Evolutionary conservation across 129 eudicot genomes (phyloP).

Genomic region (Flaveria trinervia): DNA sequence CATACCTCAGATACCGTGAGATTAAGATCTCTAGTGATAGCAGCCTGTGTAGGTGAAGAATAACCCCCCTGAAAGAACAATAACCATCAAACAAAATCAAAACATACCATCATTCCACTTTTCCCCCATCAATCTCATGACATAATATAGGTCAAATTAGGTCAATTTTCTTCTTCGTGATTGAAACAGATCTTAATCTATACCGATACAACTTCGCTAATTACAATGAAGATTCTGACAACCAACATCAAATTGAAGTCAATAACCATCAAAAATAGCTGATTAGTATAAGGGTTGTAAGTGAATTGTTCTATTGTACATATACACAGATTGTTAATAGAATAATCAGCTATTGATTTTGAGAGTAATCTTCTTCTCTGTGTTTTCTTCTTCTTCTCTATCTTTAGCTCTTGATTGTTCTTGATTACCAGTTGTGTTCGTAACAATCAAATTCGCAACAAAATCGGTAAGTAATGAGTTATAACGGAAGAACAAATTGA

Average conservation of each 20-base stretch:
- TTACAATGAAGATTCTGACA: not conserved
- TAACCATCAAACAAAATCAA: constrained; percentile 3
- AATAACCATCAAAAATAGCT: not conserved
- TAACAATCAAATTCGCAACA: not conserved
- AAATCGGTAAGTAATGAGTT: not conserved
- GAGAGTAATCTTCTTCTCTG: too few species aligned
- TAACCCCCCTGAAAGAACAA: constrained; percentile 60
- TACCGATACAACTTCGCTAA: not conserved
- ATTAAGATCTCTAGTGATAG: constrained; percentile 57
- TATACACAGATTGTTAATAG: too few species aligned
- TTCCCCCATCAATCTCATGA: not conserved
- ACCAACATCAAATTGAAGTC: not conserved
- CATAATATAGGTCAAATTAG: not conserved
- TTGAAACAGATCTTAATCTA: not conserved
- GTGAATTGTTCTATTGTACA: too few species aligned
- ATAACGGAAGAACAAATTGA: not conserved
- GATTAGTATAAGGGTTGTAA: too few species aligned
- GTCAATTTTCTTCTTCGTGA: not conserved
- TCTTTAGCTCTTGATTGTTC: too few species aligned
- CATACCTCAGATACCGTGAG: constrained; percentile 73
- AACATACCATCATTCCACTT: not conserved
- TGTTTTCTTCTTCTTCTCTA: too few species aligned
- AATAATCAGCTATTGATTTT: too few species aligned
- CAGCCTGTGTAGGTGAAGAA: constrained; percentile 81
- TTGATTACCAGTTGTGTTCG: too few species aligned